phyloP scores from a whole-genome alignment of 2,329 filamentous ascomycete genomes.

The Trichoderma guizhouense region DNA sequence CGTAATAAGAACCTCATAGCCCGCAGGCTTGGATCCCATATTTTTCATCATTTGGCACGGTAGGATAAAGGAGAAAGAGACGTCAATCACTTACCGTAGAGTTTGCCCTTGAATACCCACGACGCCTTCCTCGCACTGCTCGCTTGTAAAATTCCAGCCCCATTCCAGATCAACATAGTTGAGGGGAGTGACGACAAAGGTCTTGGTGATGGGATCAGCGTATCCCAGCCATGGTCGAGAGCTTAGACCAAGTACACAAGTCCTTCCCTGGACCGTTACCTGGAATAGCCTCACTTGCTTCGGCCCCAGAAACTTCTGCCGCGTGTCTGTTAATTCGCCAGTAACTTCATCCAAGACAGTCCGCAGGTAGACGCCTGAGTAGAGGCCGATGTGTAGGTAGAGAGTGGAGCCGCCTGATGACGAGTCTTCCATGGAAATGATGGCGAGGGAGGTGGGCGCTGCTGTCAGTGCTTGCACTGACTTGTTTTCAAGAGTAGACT shows the following conservation, averaged over 20 bases:
- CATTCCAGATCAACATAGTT: conserved; percentile 87
- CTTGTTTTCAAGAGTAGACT: conserved; percentile 87
- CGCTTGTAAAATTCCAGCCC: conserved; percentile 94
- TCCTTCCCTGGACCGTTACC: conserved; percentile 81
- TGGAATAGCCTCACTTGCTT: conserved; percentile 87
- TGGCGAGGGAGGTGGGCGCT: conserved; percentile 80
- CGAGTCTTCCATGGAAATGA: conserved; percentile 95
- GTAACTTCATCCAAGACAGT: conserved; percentile 94
- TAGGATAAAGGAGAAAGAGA: conserved; percentile 28
- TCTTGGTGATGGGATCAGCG: conserved; percentile 79
- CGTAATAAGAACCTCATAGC: conserved; percentile 54
- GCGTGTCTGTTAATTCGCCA: conserved; percentile 89
- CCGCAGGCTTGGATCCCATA: conserved; percentile 53
- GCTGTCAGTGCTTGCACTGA: conserved; percentile 92
- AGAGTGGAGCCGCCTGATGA: conserved; percentile 83
- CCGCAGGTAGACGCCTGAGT: conserved; percentile 92
- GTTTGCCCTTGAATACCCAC: conserved; percentile 90
- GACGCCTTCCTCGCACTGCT: conserved; percentile 90
- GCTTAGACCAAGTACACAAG: conserved; percentile 83
- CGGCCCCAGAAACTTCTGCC: conserved; percentile 89
- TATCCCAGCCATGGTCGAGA: conserved; percentile 97
- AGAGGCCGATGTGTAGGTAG: conserved; percentile 92
- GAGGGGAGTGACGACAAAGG: conserved; percentile 88
- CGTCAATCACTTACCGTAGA: conserved; percentile 60
- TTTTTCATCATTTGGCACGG: conserved; percentile 60